Evolutionary conservation across 306 rosid genomes (phyloP).

Genomic region (Dalbergia cultrata): DNA sequence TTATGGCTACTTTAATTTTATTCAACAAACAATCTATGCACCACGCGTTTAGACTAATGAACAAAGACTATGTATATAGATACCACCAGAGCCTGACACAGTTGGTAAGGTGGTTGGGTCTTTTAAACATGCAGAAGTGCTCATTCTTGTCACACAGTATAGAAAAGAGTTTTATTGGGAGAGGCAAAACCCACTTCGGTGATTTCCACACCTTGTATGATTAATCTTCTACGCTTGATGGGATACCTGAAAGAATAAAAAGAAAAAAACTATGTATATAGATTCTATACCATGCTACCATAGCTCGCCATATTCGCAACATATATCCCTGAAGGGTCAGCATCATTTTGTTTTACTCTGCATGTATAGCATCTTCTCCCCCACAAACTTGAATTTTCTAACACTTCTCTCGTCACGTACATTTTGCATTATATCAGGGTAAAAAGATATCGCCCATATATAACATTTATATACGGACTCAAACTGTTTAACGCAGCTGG

Average conservation of each 20-base stretch:
- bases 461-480: neutral
- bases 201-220: too few species aligned
- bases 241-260: too few species aligned
- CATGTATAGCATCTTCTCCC: neutral
- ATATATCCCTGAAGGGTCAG: neutral
- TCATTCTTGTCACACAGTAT: too few species aligned
- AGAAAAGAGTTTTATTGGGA: too few species aligned
- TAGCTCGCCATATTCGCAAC: neutral
- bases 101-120: too few species aligned
- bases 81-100: too few species aligned
- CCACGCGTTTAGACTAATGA: slow-evolving; percentile 8
- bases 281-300: neutral
- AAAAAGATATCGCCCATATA: neutral
- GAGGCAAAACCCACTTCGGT: too few species aligned
- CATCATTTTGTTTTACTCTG: neutral
- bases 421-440: neutral
- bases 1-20: neutral
- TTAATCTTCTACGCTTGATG: too few species aligned
- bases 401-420: neutral
- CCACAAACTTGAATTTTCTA: neutral
- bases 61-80: neutral
- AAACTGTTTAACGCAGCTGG: neutral
- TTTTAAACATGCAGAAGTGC: too few species aligned
- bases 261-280: neutral
- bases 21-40: neutral